Evolutionary conservation across 257 asterid species (phyloP).

Genomic region (Craterostigma plantagineum): DNA sequence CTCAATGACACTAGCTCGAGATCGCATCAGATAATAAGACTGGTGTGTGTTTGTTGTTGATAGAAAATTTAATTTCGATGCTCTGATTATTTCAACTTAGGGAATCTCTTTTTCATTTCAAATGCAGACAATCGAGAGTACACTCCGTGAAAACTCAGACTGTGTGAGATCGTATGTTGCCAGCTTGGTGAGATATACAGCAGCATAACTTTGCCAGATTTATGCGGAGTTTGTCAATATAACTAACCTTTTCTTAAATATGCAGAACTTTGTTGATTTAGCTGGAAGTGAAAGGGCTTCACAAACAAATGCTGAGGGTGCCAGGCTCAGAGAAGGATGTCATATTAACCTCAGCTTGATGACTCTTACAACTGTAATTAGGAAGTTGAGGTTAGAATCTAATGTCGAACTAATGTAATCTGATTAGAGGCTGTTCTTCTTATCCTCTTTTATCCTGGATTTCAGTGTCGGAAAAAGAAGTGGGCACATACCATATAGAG

Average conservation of each 20-base stretch:
- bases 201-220: not conserved
- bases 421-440: no score
- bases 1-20: conserved; percentile 39
- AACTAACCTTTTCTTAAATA: not conserved
- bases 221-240: not conserved
- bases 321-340: conserved; percentile 33
- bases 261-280: conserved; percentile 31
- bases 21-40: conserved; percentile 51
- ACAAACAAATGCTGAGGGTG: conserved; percentile 21
- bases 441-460: no score
- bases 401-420: no score
- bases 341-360: conserved; percentile 34
- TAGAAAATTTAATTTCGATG: no score
- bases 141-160: conserved; percentile 74
- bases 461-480: conserved; percentile 83
- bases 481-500: conserved; percentile 89
- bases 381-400: not conserved
- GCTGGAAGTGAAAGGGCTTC: conserved; percentile 42
- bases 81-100: not conserved
- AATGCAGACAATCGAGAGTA: conserved; percentile 51
- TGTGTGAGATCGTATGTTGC: conserved; percentile 89
- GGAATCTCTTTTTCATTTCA: conserved; percentile 10
- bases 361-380: conserved; percentile 15
- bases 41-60: conserved; percentile 14
- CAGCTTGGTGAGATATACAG: conserved; percentile 50